A percentile compares a stretch with the other conserved stretches of the same genome.
Evolutionary conservation across 805 yeast genomes (phyloP).

Genomic region (Starmerella bacillaris): DNA sequence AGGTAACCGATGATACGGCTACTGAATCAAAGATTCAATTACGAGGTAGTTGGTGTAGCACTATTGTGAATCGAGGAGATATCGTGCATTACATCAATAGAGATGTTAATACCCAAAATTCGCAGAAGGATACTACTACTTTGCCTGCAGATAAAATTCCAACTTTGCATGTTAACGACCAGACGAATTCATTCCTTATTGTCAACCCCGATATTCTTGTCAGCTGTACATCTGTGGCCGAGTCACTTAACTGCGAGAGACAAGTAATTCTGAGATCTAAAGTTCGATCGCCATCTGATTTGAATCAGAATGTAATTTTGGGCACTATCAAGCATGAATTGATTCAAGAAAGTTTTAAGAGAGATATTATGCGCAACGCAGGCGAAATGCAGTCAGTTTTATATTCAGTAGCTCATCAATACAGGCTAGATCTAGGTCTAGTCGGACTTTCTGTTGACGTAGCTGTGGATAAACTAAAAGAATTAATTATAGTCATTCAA

Average conservation of each 20-base stretch:
- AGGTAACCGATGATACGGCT: conserved; percentile 3
- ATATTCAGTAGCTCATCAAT: conserved; percentile 16
- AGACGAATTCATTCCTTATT: conserved; percentile 43
- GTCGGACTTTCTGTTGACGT: conserved; percentile 34
- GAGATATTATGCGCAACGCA: conserved; percentile 22
- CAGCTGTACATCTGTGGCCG: conserved; percentile 68
- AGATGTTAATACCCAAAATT: conserved; percentile 6
- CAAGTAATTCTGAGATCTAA: conserved; percentile 44
- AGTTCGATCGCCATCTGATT: conserved; percentile 35
- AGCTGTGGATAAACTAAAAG: conserved; percentile 36
- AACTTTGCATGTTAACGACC: conserved; percentile 31
- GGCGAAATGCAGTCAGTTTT: conserved; percentile 16
- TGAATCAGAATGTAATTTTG: conserved; percentile 45
- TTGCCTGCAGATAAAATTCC: conserved; percentile 1
- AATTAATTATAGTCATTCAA: conserved; percentile 29
- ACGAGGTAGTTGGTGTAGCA: conserved; percentile 17
- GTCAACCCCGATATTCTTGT: conserved; percentile 71
- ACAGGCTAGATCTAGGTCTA: conserved; percentile 29
- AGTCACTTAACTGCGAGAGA: conserved; percentile 55
- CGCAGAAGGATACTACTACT: too few species aligned
- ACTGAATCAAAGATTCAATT: background rate
- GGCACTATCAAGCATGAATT: conserved; percentile 72
- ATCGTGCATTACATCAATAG: conserved; percentile 19
- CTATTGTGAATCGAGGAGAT: conserved; percentile 18
- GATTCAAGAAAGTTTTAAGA: conserved; percentile 37